Base-by-base conservation (phyloP, 495 filamentous ascomycete genomes). In the Hyaloscypha hepaticicola region DNA sequence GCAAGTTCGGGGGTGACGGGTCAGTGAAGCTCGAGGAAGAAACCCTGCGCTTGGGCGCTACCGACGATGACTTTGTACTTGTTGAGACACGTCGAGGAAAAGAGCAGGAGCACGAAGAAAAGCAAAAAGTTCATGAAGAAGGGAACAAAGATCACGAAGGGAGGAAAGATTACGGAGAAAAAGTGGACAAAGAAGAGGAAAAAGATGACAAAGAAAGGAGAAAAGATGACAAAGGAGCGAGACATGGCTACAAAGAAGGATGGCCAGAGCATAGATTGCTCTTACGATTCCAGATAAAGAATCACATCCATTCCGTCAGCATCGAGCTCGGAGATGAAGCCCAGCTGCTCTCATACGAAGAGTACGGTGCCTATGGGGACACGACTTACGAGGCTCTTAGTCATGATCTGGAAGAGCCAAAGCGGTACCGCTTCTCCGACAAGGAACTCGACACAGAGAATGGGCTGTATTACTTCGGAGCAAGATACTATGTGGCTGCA, bases 331-430 rank as follows among this genome's bases (percentile, higher is more conserved):
- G 77, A 62, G 66, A 72, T 9, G 19, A 48, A 0, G 76, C 57
- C 7, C 60, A 64, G 11, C 12, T 77, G 9, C 34, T 79, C 4
- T 69, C 72, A 7, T 75, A 74, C 29, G 73, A 77, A 29, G 77
- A 80, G 58, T 80, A 74, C 61, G 67, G 59, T 0, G 69, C 77
- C 1, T 80, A 65, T 67, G 77, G 77, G 0, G 38, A 16, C 21
- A 67, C 72, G 0, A 52, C 70, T 3, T 78, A 73, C 64, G 53
- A 57, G 22, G 66, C 69, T 5, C 4, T 29, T 3, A 16, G 28
- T 3, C 60, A 34, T 12, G 21, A 65, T 21, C 29, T 62, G 0
- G 58, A 69, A 12, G 61, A 52, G 3, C 69, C 72, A 1, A 67
- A 67, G 8, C 25, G 63, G 9, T 78, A 75, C 57, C 68, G 77